Conservation (phyloP, 1,139 yeast genomes). For the Suhomyces atakaporum region DNA sequence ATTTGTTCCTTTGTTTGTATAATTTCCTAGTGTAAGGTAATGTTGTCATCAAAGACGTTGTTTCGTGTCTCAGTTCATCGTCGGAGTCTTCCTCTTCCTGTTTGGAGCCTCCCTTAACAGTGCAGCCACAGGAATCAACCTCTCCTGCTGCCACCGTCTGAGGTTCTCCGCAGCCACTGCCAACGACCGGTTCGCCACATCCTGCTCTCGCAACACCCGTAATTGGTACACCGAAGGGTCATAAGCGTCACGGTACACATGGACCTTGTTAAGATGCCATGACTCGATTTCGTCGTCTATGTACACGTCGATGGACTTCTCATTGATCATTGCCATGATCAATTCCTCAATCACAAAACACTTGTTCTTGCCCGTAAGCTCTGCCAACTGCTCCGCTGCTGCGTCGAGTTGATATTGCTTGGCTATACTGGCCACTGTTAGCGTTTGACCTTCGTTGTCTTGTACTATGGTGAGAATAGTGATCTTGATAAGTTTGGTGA, state of each 20-base stretch:
- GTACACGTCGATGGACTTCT: slow-evolving; percentile 26
- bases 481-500: slow-evolving; percentile 30
- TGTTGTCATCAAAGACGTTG: no score
- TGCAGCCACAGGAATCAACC: slow-evolving; percentile 17
- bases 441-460: slow-evolving; percentile 26
- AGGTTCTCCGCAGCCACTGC: slow-evolving; percentile 19
- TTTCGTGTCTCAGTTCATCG: no score
- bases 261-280: slow-evolving; percentile 23
- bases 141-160: slow-evolving; percentile 25
- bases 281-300: slow-evolving; percentile 30
- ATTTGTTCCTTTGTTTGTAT: no score
- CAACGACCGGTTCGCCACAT: slow-evolving; percentile 24
- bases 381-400: slow-evolving; percentile 13
- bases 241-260: slow-evolving; percentile 33
- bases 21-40: no score
- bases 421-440: slow-evolving; percentile 18
- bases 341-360: slow-evolving; percentile 20
- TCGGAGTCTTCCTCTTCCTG: slow-evolving; percentile 17
- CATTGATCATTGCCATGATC: slow-evolving; percentile 27
- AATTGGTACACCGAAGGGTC: slow-evolving; percentile 24
- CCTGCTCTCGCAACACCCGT: slow-evolving; percentile 25
- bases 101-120: slow-evolving; percentile 10
- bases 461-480: slow-evolving; percentile 29
- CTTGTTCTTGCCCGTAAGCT: slow-evolving; percentile 6
- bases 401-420: slow-evolving; percentile 24